Percentiles rank a stretch among this genome's conserved stretches.
Conservation (phyloP, 2,329 filamentous ascomycete genomes). For the Xylaria arbuscula region DNA sequence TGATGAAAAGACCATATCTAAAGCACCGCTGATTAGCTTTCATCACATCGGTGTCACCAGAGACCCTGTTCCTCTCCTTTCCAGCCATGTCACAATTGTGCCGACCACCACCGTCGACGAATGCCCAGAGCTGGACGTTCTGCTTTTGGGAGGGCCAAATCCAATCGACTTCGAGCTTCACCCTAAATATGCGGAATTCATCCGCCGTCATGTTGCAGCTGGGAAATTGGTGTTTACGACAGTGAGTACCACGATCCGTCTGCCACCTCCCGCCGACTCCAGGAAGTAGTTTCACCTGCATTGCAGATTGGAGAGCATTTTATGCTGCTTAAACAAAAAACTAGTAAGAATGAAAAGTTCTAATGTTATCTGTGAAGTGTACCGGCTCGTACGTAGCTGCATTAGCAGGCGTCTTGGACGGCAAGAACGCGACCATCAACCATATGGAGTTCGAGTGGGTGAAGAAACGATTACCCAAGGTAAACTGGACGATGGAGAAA, state of each 20-base stretch:
- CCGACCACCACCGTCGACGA: constrained; percentile 30
- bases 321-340: background rate
- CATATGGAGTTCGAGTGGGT: constrained; percentile 27
- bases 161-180: constrained; percentile 13
- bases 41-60: constrained; percentile 28
- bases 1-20: constrained; percentile 16
- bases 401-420: constrained; percentile 27
- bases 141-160: constrained; percentile 27
- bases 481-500: constrained; percentile 29
- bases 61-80: constrained; percentile 22
- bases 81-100: constrained; percentile 18
- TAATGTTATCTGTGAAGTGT: constrained; percentile 13
- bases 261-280: too few relatives aligned
- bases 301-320: too few relatives aligned
- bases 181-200: constrained; percentile 33
- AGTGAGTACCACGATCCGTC: constrained; percentile 11
- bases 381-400: constrained; percentile 29
- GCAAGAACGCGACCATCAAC: constrained; percentile 31
- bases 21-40: constrained; percentile 22
- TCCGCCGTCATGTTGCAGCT: constrained; percentile 33
- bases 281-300: background rate
- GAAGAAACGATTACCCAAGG: constrained; percentile 28
- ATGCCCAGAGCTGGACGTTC: constrained; percentile 27
- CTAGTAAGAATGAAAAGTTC: background rate
- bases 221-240: constrained; percentile 26